A percentile compares a stretch with the other conserved stretches of the same genome.
These are phyloP conservation scores for Boletus pseudopeckii DNA, from an alignment of 768 basidiomycete genomes.

Conservation along the genomic window DNA sequence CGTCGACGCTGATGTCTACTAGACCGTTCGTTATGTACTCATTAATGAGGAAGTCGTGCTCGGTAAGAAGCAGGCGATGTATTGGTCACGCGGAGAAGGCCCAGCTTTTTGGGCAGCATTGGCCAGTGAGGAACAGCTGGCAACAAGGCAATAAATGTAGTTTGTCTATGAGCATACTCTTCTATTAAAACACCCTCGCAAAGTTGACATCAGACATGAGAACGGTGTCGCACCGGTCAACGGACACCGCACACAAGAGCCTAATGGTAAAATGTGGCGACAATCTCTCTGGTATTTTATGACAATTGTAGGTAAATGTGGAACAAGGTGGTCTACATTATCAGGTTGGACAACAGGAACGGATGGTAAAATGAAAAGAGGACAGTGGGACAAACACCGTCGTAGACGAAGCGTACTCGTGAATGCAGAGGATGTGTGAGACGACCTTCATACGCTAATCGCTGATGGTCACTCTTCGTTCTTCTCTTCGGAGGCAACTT, in stretches of 20 bases:
- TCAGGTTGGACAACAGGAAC: slow-evolving; percentile 7
- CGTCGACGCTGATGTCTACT: slow-evolving; percentile 8
- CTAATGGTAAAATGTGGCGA: background rate
- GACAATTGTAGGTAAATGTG: slow-evolving; percentile 27
- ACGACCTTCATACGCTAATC: background rate
- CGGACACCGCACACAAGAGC: background rate
- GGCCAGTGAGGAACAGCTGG: slow-evolving; percentile 58
- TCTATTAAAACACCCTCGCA: background rate
- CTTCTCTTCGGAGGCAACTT: slow-evolving; percentile 29
- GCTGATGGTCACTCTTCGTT: slow-evolving; percentile 26
- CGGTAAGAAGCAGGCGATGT: slow-evolving; percentile 59
- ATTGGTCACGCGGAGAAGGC: slow-evolving; percentile 70
- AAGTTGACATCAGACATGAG: background rate
- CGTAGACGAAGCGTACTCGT: slow-evolving; percentile 8
- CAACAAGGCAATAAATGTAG: slow-evolving; percentile 14
- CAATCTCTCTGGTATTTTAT: slow-evolving; percentile 26
- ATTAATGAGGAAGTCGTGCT: slow-evolving; percentile 70
- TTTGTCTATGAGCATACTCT: background rate
- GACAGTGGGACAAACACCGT: slow-evolving; percentile 1
- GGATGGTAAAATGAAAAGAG: slow-evolving; percentile 12
- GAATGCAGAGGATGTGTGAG: slow-evolving; percentile 8
- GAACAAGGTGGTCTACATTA: slow-evolving; percentile 32
- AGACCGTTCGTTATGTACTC: slow-evolving; percentile 82
- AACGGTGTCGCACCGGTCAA: background rate
- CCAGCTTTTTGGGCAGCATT: slow-evolving; percentile 74